Evolutionary conservation across 768 basidiomycete species (phyloP).

Genomic region (Lentinus brumalis): DNA sequence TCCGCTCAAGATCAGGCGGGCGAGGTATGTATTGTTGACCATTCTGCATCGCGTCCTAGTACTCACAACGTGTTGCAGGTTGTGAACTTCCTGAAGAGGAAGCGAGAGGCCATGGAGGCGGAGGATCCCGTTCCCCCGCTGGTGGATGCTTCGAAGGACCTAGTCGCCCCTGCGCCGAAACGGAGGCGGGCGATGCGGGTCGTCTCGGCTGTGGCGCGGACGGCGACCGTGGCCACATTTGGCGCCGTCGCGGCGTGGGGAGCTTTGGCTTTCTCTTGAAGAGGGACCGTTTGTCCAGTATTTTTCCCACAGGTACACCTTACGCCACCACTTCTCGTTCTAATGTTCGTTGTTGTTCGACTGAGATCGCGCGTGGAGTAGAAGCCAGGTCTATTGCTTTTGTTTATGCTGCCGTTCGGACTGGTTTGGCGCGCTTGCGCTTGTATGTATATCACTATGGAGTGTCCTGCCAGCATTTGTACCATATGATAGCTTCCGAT

Average conservation of each 20-base stretch:
- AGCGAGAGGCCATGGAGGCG: constrained; percentile 45
- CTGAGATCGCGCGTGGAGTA: no score
- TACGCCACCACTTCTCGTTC: no score
- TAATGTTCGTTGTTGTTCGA: no score
- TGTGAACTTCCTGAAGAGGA: constrained; percentile 58
- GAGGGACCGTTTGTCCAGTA: no score
- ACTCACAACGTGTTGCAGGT: constrained; percentile 14
- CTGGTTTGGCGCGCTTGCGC: no score
- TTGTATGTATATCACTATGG: no score
- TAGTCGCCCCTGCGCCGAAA: constrained; percentile 25
- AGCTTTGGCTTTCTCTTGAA: constrained; percentile 63
- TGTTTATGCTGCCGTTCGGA: no score
- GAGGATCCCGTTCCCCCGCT: constrained; percentile 4
- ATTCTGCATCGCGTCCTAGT: constrained; percentile 11
- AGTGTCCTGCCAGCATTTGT: no score
- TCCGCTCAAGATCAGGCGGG: constrained; percentile 1
- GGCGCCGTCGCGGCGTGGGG: constrained; percentile 77
- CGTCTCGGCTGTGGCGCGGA: constrained; percentile 50
- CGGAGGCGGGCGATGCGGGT: constrained; percentile 44
- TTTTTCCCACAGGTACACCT: no score
- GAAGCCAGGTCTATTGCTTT: no score
- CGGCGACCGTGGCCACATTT: constrained; percentile 61
- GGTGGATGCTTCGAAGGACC: constrained; percentile 8
- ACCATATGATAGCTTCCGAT: no score
- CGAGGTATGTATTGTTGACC: constrained; percentile 16